These are phyloP conservation scores for Rhizopus stolonifer DNA, from an alignment of 371 early-diverging fungal genomes.

Conservation along the genomic window DNA sequence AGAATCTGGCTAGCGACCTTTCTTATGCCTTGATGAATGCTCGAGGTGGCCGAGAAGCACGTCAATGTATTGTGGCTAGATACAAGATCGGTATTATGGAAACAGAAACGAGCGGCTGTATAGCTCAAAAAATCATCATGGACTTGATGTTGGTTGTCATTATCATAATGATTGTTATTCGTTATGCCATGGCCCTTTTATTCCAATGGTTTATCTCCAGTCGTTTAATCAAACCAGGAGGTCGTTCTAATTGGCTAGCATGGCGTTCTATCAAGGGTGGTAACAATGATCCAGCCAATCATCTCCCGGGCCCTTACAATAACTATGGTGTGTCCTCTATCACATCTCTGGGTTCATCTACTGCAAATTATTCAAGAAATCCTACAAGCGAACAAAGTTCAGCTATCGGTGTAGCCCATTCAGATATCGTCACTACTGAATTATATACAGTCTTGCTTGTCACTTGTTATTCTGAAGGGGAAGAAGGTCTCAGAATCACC, in stretches of 20 bases:
- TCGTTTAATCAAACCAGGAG: conserved; percentile 46
- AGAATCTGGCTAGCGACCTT: conserved; percentile 43
- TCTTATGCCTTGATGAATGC: conserved; percentile 45
- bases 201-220: conserved; percentile 60
- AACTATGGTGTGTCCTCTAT: conserved; percentile 32
- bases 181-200: conserved; percentile 58
- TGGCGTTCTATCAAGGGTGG: conserved; percentile 55
- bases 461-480: conserved; percentile 80
- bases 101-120: conserved; percentile 51
- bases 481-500: conserved; percentile 73
- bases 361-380: conserved; percentile 1
- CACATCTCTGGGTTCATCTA: conserved; percentile 16
- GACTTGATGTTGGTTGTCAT: conserved; percentile 44
- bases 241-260: conserved; percentile 48
- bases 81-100: conserved; percentile 47
- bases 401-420: conserved; percentile 15
- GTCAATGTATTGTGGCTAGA: conserved; percentile 39
- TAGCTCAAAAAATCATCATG: conserved; percentile 54
- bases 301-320: conserved; percentile 46
- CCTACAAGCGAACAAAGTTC: conserved; percentile 22
- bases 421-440: conserved; percentile 46
- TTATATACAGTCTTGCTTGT: conserved; percentile 60
- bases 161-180: conserved; percentile 41
- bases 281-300: conserved; percentile 50
- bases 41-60: conserved; percentile 32